A percentile compares a stretch with the other conserved stretches of the same genome.
Evolutionary conservation across 2,329 filamentous ascomycete genomes (phyloP).

Genomic region (Fusarium nematophilum): DNA sequence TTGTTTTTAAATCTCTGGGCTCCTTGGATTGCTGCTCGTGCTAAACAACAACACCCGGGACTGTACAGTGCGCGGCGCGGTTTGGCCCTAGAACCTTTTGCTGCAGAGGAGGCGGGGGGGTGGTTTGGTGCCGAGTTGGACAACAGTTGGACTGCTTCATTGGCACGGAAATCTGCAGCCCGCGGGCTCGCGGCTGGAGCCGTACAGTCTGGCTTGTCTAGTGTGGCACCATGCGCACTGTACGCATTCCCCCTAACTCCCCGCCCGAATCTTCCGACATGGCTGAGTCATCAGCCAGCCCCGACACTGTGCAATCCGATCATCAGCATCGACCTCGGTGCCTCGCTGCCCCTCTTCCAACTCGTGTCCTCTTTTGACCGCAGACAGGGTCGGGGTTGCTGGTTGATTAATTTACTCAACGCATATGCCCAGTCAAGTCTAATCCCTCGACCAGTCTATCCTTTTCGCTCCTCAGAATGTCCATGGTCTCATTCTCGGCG

Average conservation of each 20-base stretch:
- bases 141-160: not conserved
- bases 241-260: not conserved
- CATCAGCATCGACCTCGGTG: too few relatives aligned
- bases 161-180: slow-evolving; percentile 8
- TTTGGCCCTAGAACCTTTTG: too few relatives aligned
- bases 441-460: too few relatives aligned
- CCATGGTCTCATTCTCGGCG: not conserved
- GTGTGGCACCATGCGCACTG: not conserved
- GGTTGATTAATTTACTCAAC: too few relatives aligned
- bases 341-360: too few relatives aligned
- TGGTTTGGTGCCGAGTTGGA: too few relatives aligned
- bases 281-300: too few relatives aligned
- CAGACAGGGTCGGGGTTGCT: too few relatives aligned
- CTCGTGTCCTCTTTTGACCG: too few relatives aligned
- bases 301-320: too few relatives aligned
- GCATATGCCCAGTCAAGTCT: too few relatives aligned
- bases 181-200: slow-evolving; percentile 1
- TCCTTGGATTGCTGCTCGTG: slow-evolving; percentile 23
- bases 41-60: not conserved
- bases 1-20: slow-evolving; percentile 10
- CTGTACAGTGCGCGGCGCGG: not conserved
- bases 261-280: not conserved
- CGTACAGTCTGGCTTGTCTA: not conserved
- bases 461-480: too few relatives aligned
- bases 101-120: not conserved